Evolutionary conservation across 164 flowering plant species (phyloP), one percentile per base, ranked within the genome.

Genomic region (Vitis amurensis): DNA sequence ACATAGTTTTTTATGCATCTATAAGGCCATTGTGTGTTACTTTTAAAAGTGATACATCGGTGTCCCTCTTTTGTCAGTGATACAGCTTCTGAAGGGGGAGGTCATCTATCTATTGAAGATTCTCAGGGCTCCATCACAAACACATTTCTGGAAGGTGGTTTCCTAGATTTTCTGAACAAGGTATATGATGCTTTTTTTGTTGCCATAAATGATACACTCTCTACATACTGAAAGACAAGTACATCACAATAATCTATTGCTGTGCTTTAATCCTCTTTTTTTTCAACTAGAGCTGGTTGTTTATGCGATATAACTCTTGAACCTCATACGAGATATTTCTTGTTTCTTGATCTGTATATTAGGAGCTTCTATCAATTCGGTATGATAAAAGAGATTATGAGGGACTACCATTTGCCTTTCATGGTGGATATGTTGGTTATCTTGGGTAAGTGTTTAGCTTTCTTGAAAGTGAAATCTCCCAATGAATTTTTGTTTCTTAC

Each of bases 351-450:
- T 23, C 27, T 37, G 44, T 80, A 59, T 74, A 50, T 13, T 76
- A 95, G 99, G 99, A 92, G 74, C 93, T 95, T 37, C 83, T 68
- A n/a, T 87, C 95, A 53, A 77, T 90, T 74, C 52, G 51, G 47
- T 86, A 85, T 76, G 83, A 85, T 10, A 80, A 86, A 71, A 79
- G 83, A 62, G 98, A 95, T 68, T 92, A 77, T 66, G 85, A 89
- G 74, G 99, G 93, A 50, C 73, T 95, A 65, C 99, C 99, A 15
- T 92, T 95, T 79, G 95, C 91, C 73, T 95, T 95, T 69, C 81
- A 82, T 77, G 98, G 99, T 71, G 98, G 99, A 74, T 95, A 83
- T 81, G 74, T 95, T 81, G 98, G 98, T 64, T 93, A 87, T 74
- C 74, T 95, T 6, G 98, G 98, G 98, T 91, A 87, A 61, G 91